A percentile compares a stretch with the other conserved stretches of the same genome.
These are phyloP conservation scores for Pyricularia sp. DNA, from an alignment of 2,329 filamentous ascomycete species.

Conservation along the genomic window DNA sequence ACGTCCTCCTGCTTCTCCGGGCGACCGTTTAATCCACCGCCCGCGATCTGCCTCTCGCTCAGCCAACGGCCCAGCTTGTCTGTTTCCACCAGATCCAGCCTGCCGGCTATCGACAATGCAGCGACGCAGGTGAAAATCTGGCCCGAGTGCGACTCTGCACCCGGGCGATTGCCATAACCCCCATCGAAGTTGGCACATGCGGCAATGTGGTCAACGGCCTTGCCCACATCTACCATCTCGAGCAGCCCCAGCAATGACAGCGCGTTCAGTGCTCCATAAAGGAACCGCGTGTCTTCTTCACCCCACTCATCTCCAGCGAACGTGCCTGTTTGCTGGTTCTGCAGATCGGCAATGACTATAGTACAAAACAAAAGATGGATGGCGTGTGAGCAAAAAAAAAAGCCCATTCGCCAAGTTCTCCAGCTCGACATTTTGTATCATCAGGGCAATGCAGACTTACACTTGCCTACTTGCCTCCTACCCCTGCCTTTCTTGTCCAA, in stretches of 20 bases:
- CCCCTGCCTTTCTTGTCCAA: conserved; percentile 64
- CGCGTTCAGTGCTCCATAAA: conserved; percentile 84
- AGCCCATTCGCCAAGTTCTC: background rate
- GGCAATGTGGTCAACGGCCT: conserved; percentile 69
- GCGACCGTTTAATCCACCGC: conserved; percentile 84
- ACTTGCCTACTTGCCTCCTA: conserved; percentile 60
- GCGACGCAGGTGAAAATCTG: conserved; percentile 94
- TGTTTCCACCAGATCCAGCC: conserved; percentile 71
- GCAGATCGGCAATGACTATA: conserved; percentile 68
- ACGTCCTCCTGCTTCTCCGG: conserved; percentile 96
- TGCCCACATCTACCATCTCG: conserved; percentile 65
- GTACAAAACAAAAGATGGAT: conserved; percentile 2
- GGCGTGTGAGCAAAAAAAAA: conserved; percentile 1
- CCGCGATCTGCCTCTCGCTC: conserved; percentile 81
- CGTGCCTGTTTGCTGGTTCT: conserved; percentile 72
- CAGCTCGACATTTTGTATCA: background rate
- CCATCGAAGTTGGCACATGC: conserved; percentile 91
- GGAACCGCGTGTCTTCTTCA: conserved; percentile 87
- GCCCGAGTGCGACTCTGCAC: conserved; percentile 87
- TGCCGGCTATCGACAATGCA: conserved; percentile 72
- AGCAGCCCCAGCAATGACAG: conserved; percentile 74
- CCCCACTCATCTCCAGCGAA: conserved; percentile 96
- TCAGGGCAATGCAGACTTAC: conserved; percentile 42
- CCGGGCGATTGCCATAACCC: conserved; percentile 81
- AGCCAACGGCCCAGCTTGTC: conserved; percentile 84